Conservation (phyloP, 2,329 filamentous ascomycete species). For the Mycocentrospora acerina region DNA sequence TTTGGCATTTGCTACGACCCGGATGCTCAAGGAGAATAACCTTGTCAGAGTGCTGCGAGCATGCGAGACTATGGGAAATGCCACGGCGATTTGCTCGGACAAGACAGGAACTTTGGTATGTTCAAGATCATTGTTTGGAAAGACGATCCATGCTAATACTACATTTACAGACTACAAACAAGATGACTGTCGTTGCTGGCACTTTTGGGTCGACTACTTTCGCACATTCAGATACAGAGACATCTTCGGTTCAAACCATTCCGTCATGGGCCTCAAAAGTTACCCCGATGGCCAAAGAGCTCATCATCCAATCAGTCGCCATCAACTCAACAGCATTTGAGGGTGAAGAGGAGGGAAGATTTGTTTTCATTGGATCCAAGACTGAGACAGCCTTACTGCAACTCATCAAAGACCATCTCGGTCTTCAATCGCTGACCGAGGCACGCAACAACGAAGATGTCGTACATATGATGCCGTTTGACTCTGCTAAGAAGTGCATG, state of each 20-base stretch:
- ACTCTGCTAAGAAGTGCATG: slow-evolving; percentile 60
- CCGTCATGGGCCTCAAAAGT: slow-evolving; percentile 49
- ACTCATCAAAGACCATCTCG: slow-evolving; percentile 54
- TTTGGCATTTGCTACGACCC: slow-evolving; percentile 39
- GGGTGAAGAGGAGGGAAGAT: slow-evolving; percentile 42
- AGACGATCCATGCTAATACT: slow-evolving; percentile 5
- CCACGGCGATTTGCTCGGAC: slow-evolving; percentile 40
- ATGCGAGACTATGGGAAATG: slow-evolving; percentile 41
- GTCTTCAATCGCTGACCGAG: slow-evolving; percentile 52
- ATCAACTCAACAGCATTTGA: slow-evolving; percentile 59
- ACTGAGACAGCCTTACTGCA: slow-evolving; percentile 58
- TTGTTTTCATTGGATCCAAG: slow-evolving; percentile 58
- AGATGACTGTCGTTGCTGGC: slow-evolving; percentile 46
- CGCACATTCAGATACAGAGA: slow-evolving; percentile 52
- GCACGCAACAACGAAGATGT: slow-evolving; percentile 51
- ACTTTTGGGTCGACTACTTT: slow-evolving; percentile 45
- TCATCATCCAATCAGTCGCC: slow-evolving; percentile 34
- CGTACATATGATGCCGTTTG: slow-evolving; percentile 56
- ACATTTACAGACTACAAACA: slow-evolving; percentile 42
- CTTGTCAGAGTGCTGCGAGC: slow-evolving; percentile 35
- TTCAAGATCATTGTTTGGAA: no score
- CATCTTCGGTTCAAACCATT: slow-evolving; percentile 41
- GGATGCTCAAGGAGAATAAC: slow-evolving; percentile 40
- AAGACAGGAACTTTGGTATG: slow-evolving; percentile 43
- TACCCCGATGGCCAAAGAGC: slow-evolving; percentile 35